phyloP scores from a whole-genome alignment of 805 yeast genomes.

The Starmerella vaccinii region DNA sequence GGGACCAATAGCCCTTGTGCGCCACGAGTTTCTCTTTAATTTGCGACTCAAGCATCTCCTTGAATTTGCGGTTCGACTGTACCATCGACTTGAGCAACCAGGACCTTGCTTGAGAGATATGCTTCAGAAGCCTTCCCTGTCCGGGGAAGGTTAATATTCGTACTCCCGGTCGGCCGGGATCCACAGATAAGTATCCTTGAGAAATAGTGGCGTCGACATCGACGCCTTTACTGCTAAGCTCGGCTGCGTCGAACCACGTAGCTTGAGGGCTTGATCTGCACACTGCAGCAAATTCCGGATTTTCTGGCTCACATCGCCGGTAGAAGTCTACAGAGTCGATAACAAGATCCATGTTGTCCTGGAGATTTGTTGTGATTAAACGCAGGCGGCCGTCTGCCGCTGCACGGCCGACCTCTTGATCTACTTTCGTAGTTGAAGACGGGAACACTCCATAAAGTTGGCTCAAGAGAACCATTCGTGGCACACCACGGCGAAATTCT shows the following conservation, averaged over 20 bases:
- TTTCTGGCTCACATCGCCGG: constrained; percentile 5
- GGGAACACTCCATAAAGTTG: constrained; percentile 33
- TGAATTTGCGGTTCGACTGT: constrained; percentile 28
- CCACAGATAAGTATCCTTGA: constrained; percentile 32
- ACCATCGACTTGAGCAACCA: constrained; percentile 31
- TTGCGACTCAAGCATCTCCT: constrained; percentile 32
- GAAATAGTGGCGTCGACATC: constrained; percentile 20
- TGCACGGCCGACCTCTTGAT: constrained; percentile 27
- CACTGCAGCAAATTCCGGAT: constrained; percentile 21
- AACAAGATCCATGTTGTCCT: constrained; percentile 29
- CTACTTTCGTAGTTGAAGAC: constrained; percentile 31
- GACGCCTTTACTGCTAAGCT: constrained; percentile 22
- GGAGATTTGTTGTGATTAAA: constrained; percentile 26
- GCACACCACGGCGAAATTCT: constrained; percentile 26
- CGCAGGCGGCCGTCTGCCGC: constrained; percentile 26
- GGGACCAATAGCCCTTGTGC: constrained; percentile 33
- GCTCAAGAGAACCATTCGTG: constrained; percentile 29
- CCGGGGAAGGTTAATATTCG: constrained; percentile 31
- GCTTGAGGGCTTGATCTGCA: constrained; percentile 27
- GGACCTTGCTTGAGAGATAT: constrained; percentile 28
- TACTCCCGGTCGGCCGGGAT: constrained; percentile 28
- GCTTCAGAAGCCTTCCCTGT: constrained; percentile 32
- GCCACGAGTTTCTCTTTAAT: constrained; percentile 28
- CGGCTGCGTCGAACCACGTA: constrained; percentile 24
- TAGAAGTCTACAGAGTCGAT: constrained; percentile 25